A percentile compares a stretch with the other conserved stretches of the same genome.
These are phyloP conservation scores for Penicillium digitatum DNA, from an alignment of 2,329 filamentous ascomycete species.

Conservation along the genomic window DNA sequence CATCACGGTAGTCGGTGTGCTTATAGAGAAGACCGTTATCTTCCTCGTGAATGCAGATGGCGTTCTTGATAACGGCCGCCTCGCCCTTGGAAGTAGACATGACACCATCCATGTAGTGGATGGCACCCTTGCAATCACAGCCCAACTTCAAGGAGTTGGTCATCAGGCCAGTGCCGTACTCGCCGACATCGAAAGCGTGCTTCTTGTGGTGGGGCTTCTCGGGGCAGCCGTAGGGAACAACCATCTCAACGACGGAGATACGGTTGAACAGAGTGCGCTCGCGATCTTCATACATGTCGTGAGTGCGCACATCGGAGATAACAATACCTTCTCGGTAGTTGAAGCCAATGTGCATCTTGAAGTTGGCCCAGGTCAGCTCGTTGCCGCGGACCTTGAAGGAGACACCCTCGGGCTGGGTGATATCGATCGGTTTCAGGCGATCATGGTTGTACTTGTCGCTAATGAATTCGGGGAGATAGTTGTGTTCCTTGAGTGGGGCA, in stretches of 20 bases:
- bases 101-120: constrained; percentile 30
- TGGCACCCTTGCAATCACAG: constrained; percentile 30
- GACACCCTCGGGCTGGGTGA: constrained; percentile 28
- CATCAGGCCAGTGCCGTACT: constrained; percentile 28
- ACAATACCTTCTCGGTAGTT: constrained; percentile 55
- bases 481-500: constrained; percentile 24
- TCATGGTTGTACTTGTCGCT: constrained; percentile 24
- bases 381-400: constrained; percentile 31
- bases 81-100: constrained; percentile 23
- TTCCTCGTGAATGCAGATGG: constrained; percentile 31
- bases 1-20: constrained; percentile 85
- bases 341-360: constrained; percentile 45
- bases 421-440: constrained; percentile 28
- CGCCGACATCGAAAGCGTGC: constrained; percentile 29
- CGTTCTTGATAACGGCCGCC: constrained; percentile 25
- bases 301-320: constrained; percentile 45
- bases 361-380: constrained; percentile 30
- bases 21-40: constrained; percentile 51
- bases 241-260: constrained; percentile 30
- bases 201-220: constrained; percentile 29
- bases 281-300: constrained; percentile 28
- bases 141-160: constrained; percentile 30
- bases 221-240: constrained; percentile 28
- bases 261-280: constrained; percentile 32
- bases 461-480: constrained; percentile 29